Conservation (phyloP, 352 stramenopile species). For the Phytophthora palmivora region DNA sequence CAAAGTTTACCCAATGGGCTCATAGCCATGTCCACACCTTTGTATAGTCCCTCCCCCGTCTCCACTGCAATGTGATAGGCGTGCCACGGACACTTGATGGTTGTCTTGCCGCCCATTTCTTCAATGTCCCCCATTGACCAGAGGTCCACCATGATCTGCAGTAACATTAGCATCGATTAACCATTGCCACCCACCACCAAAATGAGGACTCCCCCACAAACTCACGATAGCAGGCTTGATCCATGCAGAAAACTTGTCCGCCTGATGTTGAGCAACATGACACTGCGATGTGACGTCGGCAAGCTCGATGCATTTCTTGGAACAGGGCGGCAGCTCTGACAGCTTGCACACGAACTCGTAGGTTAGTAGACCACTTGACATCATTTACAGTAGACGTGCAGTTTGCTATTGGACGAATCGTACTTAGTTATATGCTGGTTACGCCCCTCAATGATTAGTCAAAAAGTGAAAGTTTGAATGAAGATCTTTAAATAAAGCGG, state of each 20-base stretch:
- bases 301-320: slow-evolving; percentile 65
- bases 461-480: no score
- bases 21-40: slow-evolving; percentile 79
- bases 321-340: slow-evolving; percentile 59
- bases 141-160: slow-evolving; percentile 80
- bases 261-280: slow-evolving; percentile 74
- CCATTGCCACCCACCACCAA: slow-evolving; percentile 24
- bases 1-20: slow-evolving; percentile 54
- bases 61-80: slow-evolving; percentile 85
- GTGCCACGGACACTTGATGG: slow-evolving; percentile 89
- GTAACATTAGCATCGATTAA: background rate
- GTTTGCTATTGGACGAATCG: slow-evolving; percentile 1
- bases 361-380: slow-evolving; percentile 45
- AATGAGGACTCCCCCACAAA: background rate
- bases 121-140: slow-evolving; percentile 87
- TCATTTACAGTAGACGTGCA: slow-evolving; percentile 10
- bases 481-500: no score
- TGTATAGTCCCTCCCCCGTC: slow-evolving; percentile 87
- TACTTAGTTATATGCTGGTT: slow-evolving; percentile 18
- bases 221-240: slow-evolving; percentile 88
- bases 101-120: slow-evolving; percentile 78
- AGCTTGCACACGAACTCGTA: slow-evolving; percentile 79
- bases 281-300: slow-evolving; percentile 69
- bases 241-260: slow-evolving; percentile 82
- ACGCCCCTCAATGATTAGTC: background rate